Evolutionary conservation across 2,329 filamentous ascomycete species (phyloP).

Genomic region (Sporothrix protearum): DNA sequence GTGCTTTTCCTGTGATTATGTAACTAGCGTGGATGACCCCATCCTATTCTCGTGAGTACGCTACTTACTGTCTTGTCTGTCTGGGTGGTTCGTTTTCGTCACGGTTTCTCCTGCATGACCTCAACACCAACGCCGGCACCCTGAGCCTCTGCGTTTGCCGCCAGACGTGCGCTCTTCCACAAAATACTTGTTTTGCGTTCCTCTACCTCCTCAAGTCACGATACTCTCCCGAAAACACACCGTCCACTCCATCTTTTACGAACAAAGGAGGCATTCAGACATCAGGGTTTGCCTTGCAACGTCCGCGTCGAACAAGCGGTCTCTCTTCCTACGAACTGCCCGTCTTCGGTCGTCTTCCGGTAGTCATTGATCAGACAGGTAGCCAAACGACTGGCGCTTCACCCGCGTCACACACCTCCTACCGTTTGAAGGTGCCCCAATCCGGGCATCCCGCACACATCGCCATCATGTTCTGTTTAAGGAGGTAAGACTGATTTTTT

Average conservation of each 20-base stretch:
- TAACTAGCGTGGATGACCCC: background rate
- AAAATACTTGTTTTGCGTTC: background rate
- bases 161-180: background rate
- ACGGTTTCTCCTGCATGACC: background rate
- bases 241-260: background rate
- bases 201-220: too few relatives aligned
- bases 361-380: too few relatives aligned
- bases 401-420: background rate
- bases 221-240: background rate
- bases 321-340: too few relatives aligned
- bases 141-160: background rate
- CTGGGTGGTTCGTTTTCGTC: background rate
- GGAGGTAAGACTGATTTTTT: slow-evolving; percentile 55
- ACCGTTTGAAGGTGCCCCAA: background rate
- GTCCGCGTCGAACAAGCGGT: background rate
- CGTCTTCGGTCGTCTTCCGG: too few relatives aligned
- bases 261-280: too few relatives aligned
- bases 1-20: background rate
- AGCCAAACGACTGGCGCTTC: background rate
- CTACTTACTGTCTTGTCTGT: background rate
- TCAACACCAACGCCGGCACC: background rate
- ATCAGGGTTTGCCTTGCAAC: background rate
- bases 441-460: background rate
- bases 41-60: background rate
- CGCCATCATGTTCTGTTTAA: slow-evolving; percentile 60